Base-by-base conservation (phyloP, 169 alveolate species). In the Plasmodium ovale region DNA sequence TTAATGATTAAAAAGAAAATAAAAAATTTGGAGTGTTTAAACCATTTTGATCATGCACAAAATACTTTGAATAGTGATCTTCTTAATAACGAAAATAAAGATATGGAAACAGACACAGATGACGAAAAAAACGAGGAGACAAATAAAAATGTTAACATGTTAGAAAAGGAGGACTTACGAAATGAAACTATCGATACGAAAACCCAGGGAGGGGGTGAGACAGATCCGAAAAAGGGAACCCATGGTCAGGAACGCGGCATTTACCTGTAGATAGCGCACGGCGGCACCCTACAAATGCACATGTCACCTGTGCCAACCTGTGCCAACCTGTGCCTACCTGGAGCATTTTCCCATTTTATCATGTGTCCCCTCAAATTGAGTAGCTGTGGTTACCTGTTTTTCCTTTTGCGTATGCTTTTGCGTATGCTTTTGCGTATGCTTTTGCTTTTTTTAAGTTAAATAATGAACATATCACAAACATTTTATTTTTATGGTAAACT, bases 1-100 rank as follows among this genome's bases (percentile, higher is more conserved):
- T 21, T 16, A 14, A 19, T 79, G 31, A 79, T 79, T 47, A 47
- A 39, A 39, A 60, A 23, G 7, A 79, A 79, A 47, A 79, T 79
- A 51, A 56, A 64, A 12, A 58, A 27, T 10, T 14, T 79, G 33
- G 71, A 65, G 51, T 23, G 27, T 29, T 10, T 19, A 42, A 10
- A 1, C 60, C 23, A 37, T 23, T 37, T 42, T 56, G 64, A 19
- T 27, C 65, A 51, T 12, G 53, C 4, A 37, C 23, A 27, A 33
- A 69, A 69, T 44, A 0, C 21, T 31, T 6, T 23, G 14, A n/a
- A 25, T 4, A 33, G 23, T 67, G 10, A 37, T 21, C 42, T 16
- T 19, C 14, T 39, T 4, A 42, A 37, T 39, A 67, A 19, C 21
- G 10, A 16, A 67, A 39, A 67, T 60, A 23, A 60, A 60, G 47